Evolutionary conservation across 1,284 basidiomycete genomes (phyloP).

Genomic region (Leccinum fuscescens): DNA sequence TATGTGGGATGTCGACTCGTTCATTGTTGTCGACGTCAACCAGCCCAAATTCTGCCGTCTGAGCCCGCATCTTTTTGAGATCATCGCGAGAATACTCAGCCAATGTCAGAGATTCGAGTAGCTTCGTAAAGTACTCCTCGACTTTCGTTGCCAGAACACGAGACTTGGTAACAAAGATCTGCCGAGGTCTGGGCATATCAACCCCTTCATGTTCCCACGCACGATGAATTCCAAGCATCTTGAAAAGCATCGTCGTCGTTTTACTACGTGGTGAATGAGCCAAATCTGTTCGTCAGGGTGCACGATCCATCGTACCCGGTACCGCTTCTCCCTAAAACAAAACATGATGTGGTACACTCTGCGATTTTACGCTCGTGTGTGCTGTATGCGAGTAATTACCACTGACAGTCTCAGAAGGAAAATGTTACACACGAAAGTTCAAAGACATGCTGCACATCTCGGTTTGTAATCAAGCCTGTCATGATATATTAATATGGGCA

Average conservation of each 20-base stretch:
- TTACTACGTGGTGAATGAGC: slow-evolving; percentile 43
- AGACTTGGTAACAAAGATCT: slow-evolving; percentile 74
- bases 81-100: slow-evolving; percentile 40
- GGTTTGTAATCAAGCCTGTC: slow-evolving; percentile 45
- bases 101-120: slow-evolving; percentile 43
- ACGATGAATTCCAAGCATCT: slow-evolving; percentile 66
- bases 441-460: slow-evolving; percentile 50
- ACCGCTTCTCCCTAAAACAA: slow-evolving; percentile 69
- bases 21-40: slow-evolving; percentile 51
- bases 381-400: slow-evolving; percentile 32
- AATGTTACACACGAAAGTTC: slow-evolving; percentile 49
- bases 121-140: slow-evolving; percentile 59
- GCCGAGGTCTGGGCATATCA: slow-evolving; percentile 46
- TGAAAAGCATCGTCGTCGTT: slow-evolving; percentile 74
- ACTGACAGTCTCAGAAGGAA: background rate
- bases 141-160: slow-evolving; percentile 63
- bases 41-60: slow-evolving; percentile 36
- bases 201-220: slow-evolving; percentile 38
- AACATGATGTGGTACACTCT: slow-evolving; percentile 59
- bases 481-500: slow-evolving; percentile 4
- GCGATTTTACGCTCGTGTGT: slow-evolving; percentile 60
- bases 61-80: slow-evolving; percentile 32
- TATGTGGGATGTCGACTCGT: slow-evolving; percentile 47
- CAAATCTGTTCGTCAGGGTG: background rate
- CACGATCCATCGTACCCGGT: slow-evolving; percentile 53